Base-by-base conservation (phyloP, 2,329 filamentous ascomycete genomes). In the Myriangium duriaei region DNA sequence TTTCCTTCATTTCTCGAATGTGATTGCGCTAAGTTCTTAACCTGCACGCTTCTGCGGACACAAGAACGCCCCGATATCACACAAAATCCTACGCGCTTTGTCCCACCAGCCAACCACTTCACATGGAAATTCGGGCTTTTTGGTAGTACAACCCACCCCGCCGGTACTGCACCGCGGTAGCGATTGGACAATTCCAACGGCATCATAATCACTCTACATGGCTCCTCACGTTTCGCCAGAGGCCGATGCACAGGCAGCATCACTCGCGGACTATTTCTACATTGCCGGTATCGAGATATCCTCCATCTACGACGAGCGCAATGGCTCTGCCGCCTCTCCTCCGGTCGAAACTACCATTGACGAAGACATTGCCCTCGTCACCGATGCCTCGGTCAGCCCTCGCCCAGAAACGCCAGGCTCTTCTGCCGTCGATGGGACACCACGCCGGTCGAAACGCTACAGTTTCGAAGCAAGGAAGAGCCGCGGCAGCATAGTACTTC, bases 321-420 rank as follows among this genome's bases (percentile, higher is more conserved):
- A 38, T n/a, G 36, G 43, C 2, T 41, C 42, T 13, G 33, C 40
- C 6, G 33, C 34, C 19, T 36, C 45, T 3, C 32, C 43, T 45
- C 52, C 60, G 18, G 45, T 69, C 26, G 58, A 67, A 41, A 72
- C 68, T n/a, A 45, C 41, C 7, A 75, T 76, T 41, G 67, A 73
- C 0, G 72, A 79, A 4, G 87, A 87, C 1, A 78, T 91, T 51
- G 81, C 94, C 43, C 72, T 95, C 4, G 86, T 95, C 31, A 94
- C 87, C 0, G 87, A 95, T 58, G 86, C 86, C 4, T 93, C 93
- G 84, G 78, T 37, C 5, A 52, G 53, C 10, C 52, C 52, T 29
- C 56, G 63, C 40, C 65, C 64, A 32, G 57, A 65, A 35, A 56
- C 64, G 48, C 54, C 67, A 47, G 54, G 62, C 40, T 57, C 62